Evolutionary conservation across 2,329 filamentous ascomycete genomes (phyloP).

Genomic region (Fusarium bulbicola): DNA sequence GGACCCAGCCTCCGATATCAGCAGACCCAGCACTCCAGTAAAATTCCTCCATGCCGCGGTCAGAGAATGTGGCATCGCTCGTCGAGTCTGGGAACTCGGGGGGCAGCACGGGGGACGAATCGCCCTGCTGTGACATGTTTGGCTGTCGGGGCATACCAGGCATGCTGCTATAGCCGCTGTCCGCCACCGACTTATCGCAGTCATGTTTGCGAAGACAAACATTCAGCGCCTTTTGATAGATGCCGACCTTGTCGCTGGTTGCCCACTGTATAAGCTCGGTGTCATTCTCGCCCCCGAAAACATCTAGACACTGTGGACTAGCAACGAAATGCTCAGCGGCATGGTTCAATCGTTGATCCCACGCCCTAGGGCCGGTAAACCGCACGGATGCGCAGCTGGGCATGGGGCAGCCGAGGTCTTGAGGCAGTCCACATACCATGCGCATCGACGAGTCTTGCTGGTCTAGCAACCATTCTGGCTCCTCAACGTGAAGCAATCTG

Average conservation of each 20-base stretch:
- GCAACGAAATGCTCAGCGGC: rapidly evolving
- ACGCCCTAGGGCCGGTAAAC: rapidly evolving
- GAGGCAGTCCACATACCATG: rapidly evolving
- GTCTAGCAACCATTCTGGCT: rapidly evolving
- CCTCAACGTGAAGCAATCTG: too few species aligned
- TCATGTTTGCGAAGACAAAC: too few species aligned
- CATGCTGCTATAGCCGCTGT: background rate
- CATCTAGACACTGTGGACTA: rapidly evolving
- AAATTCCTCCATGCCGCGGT: background rate
- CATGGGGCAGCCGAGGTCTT: rapidly evolving
- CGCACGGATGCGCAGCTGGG: rapidly evolving
- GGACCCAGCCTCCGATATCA: too few species aligned
- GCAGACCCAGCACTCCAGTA: too few species aligned
- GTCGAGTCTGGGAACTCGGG: rapidly evolving
- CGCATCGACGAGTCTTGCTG: background rate
- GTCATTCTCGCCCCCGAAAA: rapidly evolving
- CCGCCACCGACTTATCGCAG: background rate
- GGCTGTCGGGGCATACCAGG: rapidly evolving
- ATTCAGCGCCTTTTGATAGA: too few species aligned
- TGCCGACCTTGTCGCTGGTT: rapidly evolving
- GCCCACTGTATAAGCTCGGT: rapidly evolving
- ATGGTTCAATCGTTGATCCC: rapidly evolving
- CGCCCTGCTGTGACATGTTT: rapidly evolving
- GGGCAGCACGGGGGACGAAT: rapidly evolving
- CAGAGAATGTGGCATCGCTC: background rate